Percentiles rank a stretch among this genome's conserved stretches.
phyloP scores from a whole-genome alignment of 164 flowering plant genomes.

The Saururus chinensis region DNA sequence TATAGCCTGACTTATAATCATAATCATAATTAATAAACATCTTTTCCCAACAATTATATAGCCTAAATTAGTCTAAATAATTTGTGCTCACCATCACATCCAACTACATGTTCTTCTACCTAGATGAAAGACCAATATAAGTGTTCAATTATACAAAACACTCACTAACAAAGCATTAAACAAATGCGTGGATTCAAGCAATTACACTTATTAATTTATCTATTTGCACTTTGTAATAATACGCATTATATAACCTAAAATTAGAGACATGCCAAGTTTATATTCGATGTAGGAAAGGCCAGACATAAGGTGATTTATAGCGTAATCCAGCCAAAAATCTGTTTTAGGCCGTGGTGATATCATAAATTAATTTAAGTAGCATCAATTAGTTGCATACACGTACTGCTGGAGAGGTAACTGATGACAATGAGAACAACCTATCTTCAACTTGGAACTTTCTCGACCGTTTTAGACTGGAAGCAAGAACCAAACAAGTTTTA shows the following conservation, averaged over 20 bases:
- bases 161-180: neutral
- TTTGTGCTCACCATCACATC: constrained; percentile 62
- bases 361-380: neutral
- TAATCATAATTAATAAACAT: too few species aligned
- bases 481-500: constrained; percentile 7
- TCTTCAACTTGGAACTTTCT: constrained; percentile 95
- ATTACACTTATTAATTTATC: neutral
- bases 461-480: constrained; percentile 79
- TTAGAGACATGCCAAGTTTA: too few species aligned
- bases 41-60: too few species aligned
- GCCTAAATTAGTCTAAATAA: too few species aligned
- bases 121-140: constrained; percentile 11
- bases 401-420: constrained; percentile 91
- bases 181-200: neutral
- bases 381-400: constrained; percentile 15
- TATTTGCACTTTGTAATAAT: too few species aligned
- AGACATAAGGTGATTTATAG: too few species aligned
- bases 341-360: neutral
- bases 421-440: constrained; percentile 88
- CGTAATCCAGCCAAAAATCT: too few species aligned
- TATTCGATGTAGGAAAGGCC: too few species aligned
- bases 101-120: constrained; percentile 65
- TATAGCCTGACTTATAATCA: too few species aligned
- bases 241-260: too few species aligned
- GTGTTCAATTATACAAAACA: neutral